phyloP scores from a whole-genome alignment of 176 grass and related monocot genomes.

The Neostapfia colusana region DNA sequence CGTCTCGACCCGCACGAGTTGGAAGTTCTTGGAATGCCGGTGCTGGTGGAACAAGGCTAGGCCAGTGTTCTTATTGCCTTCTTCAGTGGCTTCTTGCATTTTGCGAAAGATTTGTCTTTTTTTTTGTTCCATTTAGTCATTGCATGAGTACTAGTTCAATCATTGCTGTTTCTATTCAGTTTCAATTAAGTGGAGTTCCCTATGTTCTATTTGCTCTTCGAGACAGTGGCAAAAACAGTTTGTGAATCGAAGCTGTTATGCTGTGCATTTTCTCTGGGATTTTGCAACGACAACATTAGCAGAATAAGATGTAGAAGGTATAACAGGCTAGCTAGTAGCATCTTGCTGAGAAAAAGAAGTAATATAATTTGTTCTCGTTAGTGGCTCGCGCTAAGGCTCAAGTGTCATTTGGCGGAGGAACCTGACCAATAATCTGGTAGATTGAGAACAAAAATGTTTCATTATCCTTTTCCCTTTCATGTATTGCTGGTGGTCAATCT shows the following conservation, averaged over 20 bases:
- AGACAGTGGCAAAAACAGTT: constrained; percentile 5
- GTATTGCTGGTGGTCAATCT: not conserved
- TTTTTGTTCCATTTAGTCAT: constrained; percentile 46
- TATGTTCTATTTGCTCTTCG: constrained; percentile 18
- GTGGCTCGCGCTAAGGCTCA: too few species aligned
- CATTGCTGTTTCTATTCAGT: constrained; percentile 34
- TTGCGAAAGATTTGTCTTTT: constrained; percentile 41
- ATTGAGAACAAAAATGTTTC: constrained; percentile 4
- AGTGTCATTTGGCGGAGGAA: too few species aligned
- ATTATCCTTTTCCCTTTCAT: constrained; percentile 22
- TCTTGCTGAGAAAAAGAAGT: too few species aligned
- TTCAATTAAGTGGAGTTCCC: constrained; percentile 20
- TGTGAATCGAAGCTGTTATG: not conserved
- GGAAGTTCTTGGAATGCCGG: constrained; percentile 34
- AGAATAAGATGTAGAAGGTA: constrained; percentile 30
- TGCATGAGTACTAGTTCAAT: constrained; percentile 38
- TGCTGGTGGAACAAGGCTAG: constrained; percentile 16
- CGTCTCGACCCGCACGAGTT: not conserved
- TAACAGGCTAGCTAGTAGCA: not conserved
- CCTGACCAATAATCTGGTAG: too few species aligned
- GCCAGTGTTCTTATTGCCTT: constrained; percentile 30
- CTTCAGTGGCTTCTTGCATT: constrained; percentile 38
- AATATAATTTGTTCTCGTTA: too few species aligned
- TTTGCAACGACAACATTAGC: constrained; percentile 7
- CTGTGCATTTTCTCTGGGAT: constrained; percentile 4